These are phyloP conservation scores for Neostapfia colusana DNA, from an alignment of 176 grass and related monocot genomes.

Conservation along the genomic window DNA sequence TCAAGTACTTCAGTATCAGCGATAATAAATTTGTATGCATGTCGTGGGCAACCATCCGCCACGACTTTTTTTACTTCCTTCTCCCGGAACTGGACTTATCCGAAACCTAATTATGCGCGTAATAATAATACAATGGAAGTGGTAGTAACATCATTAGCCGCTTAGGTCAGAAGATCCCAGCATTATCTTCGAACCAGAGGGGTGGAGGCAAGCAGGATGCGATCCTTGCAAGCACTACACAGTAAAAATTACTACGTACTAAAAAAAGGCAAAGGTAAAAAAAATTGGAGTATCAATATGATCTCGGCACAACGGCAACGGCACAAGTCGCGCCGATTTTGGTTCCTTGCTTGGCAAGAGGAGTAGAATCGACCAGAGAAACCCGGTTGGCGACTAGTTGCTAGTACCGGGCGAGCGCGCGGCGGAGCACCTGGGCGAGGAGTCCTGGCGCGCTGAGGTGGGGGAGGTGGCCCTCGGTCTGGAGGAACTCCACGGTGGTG, in stretches of 20 bases:
- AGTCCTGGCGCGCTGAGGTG: slow-evolving; percentile 85
- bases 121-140: not conserved
- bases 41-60: slow-evolving; percentile 29
- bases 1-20: slow-evolving; percentile 3
- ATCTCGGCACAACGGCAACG: no score
- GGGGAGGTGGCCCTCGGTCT: slow-evolving; percentile 88
- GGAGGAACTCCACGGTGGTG: slow-evolving; percentile 66
- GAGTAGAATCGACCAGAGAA: not conserved
- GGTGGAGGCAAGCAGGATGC: no score
- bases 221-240: not conserved
- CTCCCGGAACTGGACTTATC: slow-evolving; percentile 24
- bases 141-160: not conserved
- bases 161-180: slow-evolving; percentile 4
- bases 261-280: no score
- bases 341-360: not conserved
- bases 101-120: not conserved
- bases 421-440: slow-evolving; percentile 76
- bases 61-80: not conserved
- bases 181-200: no score
- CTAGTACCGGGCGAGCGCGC: slow-evolving; percentile 58
- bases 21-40: slow-evolving; percentile 17
- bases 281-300: not conserved
- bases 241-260: not conserved
- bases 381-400: no score
- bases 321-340: no score